Evolutionary conservation across 257 asterid species (phyloP).

Genomic region (Solanum appendiculatum): DNA sequence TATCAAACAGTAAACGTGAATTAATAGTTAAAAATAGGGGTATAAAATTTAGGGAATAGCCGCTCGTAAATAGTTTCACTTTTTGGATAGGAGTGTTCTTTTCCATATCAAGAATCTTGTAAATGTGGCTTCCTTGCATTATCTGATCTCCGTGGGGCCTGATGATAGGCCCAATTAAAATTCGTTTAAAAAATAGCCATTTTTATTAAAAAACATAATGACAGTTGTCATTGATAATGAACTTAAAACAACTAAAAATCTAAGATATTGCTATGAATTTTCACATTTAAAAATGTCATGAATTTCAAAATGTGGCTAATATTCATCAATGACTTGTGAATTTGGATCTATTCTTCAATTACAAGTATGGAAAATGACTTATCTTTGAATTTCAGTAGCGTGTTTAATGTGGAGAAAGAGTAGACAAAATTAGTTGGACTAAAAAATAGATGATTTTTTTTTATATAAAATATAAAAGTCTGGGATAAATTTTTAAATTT

Average conservation of each 20-base stretch:
- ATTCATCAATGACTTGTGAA: too few species aligned
- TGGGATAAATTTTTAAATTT: too few species aligned
- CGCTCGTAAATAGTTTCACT: too few species aligned
- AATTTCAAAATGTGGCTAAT: too few species aligned
- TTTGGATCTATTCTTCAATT: too few species aligned
- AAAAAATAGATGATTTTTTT: background rate
- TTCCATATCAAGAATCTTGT: constrained; percentile 35
- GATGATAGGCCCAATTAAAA: background rate
- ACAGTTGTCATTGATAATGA: background rate
- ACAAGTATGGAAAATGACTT: too few species aligned
- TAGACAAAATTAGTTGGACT: background rate
- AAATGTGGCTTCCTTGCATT: constrained; percentile 65
- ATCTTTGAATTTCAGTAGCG: too few species aligned
- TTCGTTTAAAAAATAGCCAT: too few species aligned
- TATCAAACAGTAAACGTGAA: too few species aligned
- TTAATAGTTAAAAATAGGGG: too few species aligned
- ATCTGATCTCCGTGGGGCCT: background rate
- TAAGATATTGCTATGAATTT: background rate
- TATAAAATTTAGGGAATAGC: too few species aligned
- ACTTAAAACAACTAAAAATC: background rate
- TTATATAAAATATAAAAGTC: background rate
- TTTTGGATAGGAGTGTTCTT: too few species aligned
- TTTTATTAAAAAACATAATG: background rate
- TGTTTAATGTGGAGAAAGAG: background rate
- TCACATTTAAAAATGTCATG: background rate